Conservation (phyloP, 345 rosid species). For the Excoecaria agallocha region DNA sequence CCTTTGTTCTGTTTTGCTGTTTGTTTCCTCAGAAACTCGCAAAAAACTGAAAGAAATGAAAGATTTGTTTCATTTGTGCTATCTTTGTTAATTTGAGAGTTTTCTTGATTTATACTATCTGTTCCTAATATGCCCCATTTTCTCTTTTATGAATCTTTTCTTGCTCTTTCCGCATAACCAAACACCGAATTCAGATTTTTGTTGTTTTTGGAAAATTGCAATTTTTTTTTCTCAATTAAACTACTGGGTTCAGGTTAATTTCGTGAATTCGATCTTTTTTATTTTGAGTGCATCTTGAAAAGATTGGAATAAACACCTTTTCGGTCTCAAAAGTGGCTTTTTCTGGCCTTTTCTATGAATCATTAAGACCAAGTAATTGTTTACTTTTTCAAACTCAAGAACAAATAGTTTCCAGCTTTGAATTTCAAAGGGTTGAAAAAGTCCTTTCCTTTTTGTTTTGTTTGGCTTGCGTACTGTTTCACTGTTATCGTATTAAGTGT, state of each 20-base stretch:
- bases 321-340: slow-evolving; percentile 8
- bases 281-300: neutral
- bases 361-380: slow-evolving; percentile 7
- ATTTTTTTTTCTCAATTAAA: neutral
- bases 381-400: slow-evolving; percentile 19
- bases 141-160: neutral
- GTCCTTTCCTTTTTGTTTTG: neutral
- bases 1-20: neutral
- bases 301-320: neutral
- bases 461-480: neutral
- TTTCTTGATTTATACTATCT: neutral
- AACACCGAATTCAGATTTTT: neutral
- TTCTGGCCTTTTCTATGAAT: slow-evolving; percentile 1
- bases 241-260: no score
- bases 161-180: neutral
- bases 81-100: no score
- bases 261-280: neutral
- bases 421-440: neutral
- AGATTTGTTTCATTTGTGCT: no score
- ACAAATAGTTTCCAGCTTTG: neutral
- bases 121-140: neutral
- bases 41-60: no score
- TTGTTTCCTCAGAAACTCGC: neutral
- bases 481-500: neutral
- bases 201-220: neutral